Conservation (phyloP, 345 rosid genomes). For the Turnera subulata region DNA sequence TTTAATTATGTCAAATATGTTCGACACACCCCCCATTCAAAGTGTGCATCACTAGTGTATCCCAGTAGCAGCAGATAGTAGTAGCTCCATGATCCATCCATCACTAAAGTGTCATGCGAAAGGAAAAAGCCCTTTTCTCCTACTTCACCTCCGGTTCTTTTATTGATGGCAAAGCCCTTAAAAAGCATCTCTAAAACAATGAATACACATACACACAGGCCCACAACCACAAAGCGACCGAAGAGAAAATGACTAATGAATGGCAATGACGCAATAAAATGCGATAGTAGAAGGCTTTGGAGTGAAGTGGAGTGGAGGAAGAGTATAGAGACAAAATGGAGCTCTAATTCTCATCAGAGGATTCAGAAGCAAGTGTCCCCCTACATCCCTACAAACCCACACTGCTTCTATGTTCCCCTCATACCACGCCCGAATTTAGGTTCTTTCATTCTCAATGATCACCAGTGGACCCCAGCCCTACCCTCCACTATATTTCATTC, state of each 20-base stretch:
- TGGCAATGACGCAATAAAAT: not conserved
- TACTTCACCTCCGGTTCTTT: not conserved
- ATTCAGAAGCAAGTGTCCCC: slow-evolving; percentile 50
- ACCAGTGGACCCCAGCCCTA: slow-evolving; percentile 13
- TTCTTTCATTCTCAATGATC: slow-evolving; percentile 29
- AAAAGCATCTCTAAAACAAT: not conserved
- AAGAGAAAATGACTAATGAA: not conserved
- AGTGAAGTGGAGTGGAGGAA: no score
- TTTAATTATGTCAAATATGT: no score
- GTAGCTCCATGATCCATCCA: no score
- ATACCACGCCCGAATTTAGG: slow-evolving; percentile 26
- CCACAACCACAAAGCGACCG: not conserved
- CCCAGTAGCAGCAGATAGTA: no score
- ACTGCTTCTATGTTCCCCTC: slow-evolving; percentile 45
- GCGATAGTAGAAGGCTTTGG: no score
- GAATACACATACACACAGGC: not conserved
- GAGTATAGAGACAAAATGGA: slow-evolving; percentile 28
- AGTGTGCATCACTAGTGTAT: no score
- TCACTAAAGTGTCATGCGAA: not conserved
- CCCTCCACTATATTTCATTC: not conserved
- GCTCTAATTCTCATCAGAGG: slow-evolving; percentile 20
- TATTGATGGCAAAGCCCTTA: not conserved
- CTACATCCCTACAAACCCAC: slow-evolving; percentile 48
- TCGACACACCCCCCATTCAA: no score
- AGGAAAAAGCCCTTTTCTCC: not conserved